A percentile compares a stretch with the other conserved stretches of the same genome.
phyloP scores from a whole-genome alignment of 1,284 basidiomycete species.

The Athelia psychrophila region DNA sequence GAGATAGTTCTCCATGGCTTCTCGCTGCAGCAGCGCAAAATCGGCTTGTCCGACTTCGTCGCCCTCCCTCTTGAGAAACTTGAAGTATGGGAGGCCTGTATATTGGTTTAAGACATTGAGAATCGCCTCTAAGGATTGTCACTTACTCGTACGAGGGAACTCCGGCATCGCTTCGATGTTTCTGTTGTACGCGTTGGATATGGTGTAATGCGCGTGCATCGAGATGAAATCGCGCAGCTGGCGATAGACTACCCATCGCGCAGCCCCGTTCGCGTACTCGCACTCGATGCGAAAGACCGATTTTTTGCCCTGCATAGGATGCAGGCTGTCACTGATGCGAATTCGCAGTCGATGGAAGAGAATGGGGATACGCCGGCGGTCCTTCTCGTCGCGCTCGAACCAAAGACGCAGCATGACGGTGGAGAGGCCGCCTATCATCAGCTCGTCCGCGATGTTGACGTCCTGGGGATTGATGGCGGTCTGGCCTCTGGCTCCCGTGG shows the following conservation, averaged over 20 bases:
- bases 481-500: constrained; percentile 29
- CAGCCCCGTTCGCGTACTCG: constrained; percentile 94
- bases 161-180: constrained; percentile 82
- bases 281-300: constrained; percentile 93
- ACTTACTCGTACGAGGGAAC: constrained; percentile 85
- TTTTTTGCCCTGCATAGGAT: constrained; percentile 76
- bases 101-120: neutral
- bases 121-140: neutral
- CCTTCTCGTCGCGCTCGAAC: constrained; percentile 91
- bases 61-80: constrained; percentile 66
- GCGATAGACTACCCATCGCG: constrained; percentile 95
- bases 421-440: constrained; percentile 80
- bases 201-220: constrained; percentile 88
- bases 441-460: constrained; percentile 83
- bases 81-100: constrained; percentile 84
- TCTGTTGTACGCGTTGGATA: constrained; percentile 78
- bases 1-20: constrained; percentile 87
- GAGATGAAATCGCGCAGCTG: constrained; percentile 92
- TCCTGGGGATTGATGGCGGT: constrained; percentile 47
- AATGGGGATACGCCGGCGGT: constrained; percentile 79
- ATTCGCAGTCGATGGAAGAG: constrained; percentile 87
- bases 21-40: constrained; percentile 79
- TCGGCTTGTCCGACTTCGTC: constrained; percentile 61
- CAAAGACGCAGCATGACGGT: constrained; percentile 85
- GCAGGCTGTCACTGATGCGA: constrained; percentile 82